Conservation (phyloP, 2,329 filamentous ascomycete genomes). For the Penicillium vulpinum region DNA sequence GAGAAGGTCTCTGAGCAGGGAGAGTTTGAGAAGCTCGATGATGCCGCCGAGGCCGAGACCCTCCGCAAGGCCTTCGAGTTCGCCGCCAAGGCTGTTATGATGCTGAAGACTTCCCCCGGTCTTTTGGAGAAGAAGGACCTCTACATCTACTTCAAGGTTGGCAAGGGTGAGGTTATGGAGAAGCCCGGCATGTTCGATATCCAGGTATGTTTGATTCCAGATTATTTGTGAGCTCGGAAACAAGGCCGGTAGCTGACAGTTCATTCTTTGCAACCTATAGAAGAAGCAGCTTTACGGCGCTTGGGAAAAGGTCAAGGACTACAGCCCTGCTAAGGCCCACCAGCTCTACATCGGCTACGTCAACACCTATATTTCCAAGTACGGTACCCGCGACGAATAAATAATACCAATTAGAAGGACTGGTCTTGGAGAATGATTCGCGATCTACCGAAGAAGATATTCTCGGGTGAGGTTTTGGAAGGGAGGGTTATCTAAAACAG, state of each 20-base stretch:
- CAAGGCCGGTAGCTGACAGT: constrained; percentile 17
- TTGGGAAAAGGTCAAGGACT: constrained; percentile 70
- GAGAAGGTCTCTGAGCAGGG: constrained; percentile 17
- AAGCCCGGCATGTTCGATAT: constrained; percentile 42
- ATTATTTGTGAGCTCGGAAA: background rate
- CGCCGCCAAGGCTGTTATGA: constrained; percentile 33
- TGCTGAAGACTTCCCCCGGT: constrained; percentile 27
- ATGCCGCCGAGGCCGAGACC: constrained; percentile 17
- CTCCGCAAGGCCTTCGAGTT: constrained; percentile 32
- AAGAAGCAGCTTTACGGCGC: constrained; percentile 77
- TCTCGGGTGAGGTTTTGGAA: background rate
- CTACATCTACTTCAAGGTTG: constrained; percentile 45
- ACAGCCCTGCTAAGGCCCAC: constrained; percentile 68
- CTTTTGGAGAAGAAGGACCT: constrained; percentile 32
- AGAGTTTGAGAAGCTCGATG: constrained; percentile 16
- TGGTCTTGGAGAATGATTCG: background rate
- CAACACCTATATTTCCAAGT: constrained; percentile 68
- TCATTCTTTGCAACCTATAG: constrained; percentile 44
- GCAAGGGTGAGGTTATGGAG: constrained; percentile 29
- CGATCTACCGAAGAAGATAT: background rate
- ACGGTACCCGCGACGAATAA: constrained; percentile 49
- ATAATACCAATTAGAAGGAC: background rate
- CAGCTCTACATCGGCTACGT: constrained; percentile 72
- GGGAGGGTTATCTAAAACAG: background rate
- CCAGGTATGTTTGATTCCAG: constrained; percentile 33